Conservation (phyloP, 176 grass and related monocot species). For the Saccharum spontaneum region DNA sequence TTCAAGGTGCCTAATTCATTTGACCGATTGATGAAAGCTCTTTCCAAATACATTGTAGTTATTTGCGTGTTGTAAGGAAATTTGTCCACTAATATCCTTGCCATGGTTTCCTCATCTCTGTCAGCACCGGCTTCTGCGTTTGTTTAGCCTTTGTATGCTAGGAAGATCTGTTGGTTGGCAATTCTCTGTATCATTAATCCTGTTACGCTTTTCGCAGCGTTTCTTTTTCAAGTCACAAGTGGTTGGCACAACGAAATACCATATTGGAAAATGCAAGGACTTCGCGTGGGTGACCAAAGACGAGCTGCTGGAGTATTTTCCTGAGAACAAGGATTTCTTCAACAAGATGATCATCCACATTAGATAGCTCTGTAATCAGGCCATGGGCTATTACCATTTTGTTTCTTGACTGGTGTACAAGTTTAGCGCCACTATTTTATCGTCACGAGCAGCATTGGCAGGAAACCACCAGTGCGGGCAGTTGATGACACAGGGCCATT, state of each 20-base stretch:
- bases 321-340: slow-evolving; percentile 61
- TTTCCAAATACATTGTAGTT: not conserved
- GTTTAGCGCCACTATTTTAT: not conserved
- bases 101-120: not conserved
- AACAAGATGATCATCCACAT: slow-evolving; percentile 89
- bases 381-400: not conserved
- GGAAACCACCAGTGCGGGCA: not conserved
- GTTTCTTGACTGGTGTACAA: slow-evolving; percentile 11
- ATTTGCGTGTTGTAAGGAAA: not conserved
- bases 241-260: slow-evolving; percentile 51
- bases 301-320: slow-evolving; percentile 79
- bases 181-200: not conserved
- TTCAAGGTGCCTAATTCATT: slow-evolving; percentile 62
- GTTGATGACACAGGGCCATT: not conserved
- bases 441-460: not conserved
- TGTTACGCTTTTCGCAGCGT: slow-evolving; percentile 40
- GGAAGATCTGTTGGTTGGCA: not conserved
- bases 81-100: not conserved
- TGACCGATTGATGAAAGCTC: not conserved
- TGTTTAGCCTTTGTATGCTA: not conserved
- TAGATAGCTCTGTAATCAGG: slow-evolving; percentile 33
- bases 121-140: not conserved
- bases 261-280: slow-evolving; percentile 72
- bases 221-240: slow-evolving; percentile 99
- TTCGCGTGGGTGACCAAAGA: slow-evolving; percentile 93